phyloP scores from a whole-genome alignment of 345 rosid genomes.

The Arabidopsis suecica region DNA sequence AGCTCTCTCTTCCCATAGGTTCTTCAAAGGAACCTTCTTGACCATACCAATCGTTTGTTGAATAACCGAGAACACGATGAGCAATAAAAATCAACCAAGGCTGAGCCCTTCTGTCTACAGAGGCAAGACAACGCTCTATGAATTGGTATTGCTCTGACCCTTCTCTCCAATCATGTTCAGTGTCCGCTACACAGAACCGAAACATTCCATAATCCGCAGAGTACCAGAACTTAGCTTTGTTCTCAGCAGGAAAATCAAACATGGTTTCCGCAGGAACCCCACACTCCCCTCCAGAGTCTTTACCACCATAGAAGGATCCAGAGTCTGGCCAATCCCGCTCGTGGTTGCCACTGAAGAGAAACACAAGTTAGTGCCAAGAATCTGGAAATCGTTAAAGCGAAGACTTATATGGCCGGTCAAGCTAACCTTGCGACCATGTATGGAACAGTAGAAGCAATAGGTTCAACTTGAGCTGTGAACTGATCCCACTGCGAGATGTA shows the following conservation, averaged over 20 bases:
- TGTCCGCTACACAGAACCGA: constrained; percentile 73
- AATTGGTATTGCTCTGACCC: constrained; percentile 66
- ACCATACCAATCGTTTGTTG: constrained; percentile 57
- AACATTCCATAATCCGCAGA: constrained; percentile 78
- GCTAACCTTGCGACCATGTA: constrained; percentile 72
- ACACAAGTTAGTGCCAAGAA: constrained; percentile 6
- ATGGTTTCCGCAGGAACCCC: constrained; percentile 65
- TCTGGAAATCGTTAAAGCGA: neutral
- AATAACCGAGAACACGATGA: constrained; percentile 78
- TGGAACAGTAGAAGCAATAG: constrained; percentile 62
- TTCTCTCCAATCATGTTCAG: constrained; percentile 81
- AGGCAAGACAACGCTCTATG: constrained; percentile 67
- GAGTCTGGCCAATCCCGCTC: constrained; percentile 72
- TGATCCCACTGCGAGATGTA: constrained; percentile 79
- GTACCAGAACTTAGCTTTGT: constrained; percentile 62
- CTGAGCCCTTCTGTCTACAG: constrained; percentile 70
- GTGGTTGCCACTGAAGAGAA: constrained; percentile 65
- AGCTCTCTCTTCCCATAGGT: constrained; percentile 71
- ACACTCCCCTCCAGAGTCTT: constrained; percentile 68
- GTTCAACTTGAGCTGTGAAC: constrained; percentile 78
- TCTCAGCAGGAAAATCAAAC: constrained; percentile 60
- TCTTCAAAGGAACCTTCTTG: constrained; percentile 64
- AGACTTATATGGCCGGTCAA: neutral
- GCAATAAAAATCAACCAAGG: constrained; percentile 76
- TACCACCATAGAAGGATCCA: constrained; percentile 58